phyloP scores from a whole-genome alignment of 768 basidiomycete genomes.

The Filobasidium wieringae region DNA sequence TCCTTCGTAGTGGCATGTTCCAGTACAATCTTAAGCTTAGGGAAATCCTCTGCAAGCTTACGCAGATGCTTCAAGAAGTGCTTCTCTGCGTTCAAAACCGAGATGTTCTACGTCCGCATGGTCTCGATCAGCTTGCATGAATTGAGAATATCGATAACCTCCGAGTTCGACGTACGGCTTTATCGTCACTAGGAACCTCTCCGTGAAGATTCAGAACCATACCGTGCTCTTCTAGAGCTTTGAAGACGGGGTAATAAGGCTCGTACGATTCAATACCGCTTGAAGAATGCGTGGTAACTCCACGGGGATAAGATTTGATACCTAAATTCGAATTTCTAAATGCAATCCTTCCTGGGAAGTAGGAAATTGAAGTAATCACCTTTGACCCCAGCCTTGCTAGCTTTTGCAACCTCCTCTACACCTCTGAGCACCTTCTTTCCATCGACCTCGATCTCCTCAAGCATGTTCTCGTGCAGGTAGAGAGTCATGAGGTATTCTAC shows the following conservation, averaged over 20 bases:
- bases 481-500: slow-evolving; percentile 91
- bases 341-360: not conserved
- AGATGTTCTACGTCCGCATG: slow-evolving; percentile 55
- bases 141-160: not conserved
- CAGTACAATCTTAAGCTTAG: slow-evolving; percentile 81
- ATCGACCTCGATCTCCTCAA: slow-evolving; percentile 4
- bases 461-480: slow-evolving; percentile 54
- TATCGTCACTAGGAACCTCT: slow-evolving; percentile 78
- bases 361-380: slow-evolving; percentile 38
- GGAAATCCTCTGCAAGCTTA: slow-evolving; percentile 70
- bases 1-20: slow-evolving; percentile 93
- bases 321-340: too few relatives aligned
- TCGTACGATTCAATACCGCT: slow-evolving; percentile 94
- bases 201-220: slow-evolving; percentile 96
- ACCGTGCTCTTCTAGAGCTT: slow-evolving; percentile 80
- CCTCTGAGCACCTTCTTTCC: slow-evolving; percentile 3
- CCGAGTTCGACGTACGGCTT: slow-evolving; percentile 40
- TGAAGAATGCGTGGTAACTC: slow-evolving; percentile 94
- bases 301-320: slow-evolving; percentile 92
- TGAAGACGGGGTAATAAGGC: slow-evolving; percentile 82
- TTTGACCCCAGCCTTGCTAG: slow-evolving; percentile 67
- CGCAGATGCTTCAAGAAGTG: slow-evolving; percentile 77
- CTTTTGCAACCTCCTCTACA: slow-evolving; percentile 79
- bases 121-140: not conserved
- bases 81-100: slow-evolving; percentile 85